Conservation (phyloP, 805 yeast genomes). For the Metschnikowia shivogae region DNA sequence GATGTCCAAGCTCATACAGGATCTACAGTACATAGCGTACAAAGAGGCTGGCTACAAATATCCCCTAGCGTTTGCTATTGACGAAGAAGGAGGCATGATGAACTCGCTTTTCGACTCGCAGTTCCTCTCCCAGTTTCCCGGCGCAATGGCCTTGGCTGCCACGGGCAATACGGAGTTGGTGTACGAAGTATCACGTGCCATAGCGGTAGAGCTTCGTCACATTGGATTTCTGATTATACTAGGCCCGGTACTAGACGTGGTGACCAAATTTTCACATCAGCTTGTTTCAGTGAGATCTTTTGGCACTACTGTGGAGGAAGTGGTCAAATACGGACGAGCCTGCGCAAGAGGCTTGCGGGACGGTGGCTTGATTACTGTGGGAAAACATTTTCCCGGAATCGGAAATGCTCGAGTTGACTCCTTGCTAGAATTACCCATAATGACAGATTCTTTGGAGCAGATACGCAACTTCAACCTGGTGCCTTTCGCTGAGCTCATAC, state of each 20-base stretch:
- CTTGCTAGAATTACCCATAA: conserved; percentile 53
- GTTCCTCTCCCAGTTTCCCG: conserved; percentile 54
- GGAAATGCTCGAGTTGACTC: conserved; percentile 60
- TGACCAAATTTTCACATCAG: conserved; percentile 52
- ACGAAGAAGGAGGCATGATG: conserved; percentile 63
- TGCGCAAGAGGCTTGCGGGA: conserved; percentile 50
- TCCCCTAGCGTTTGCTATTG: conserved; percentile 55
- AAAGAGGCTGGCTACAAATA: conserved; percentile 44
- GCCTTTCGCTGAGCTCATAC: conserved; percentile 48
- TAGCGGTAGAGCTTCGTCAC: conserved; percentile 49
- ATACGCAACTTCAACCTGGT: conserved; percentile 45
- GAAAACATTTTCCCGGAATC: conserved; percentile 66
- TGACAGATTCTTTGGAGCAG: conserved; percentile 52
- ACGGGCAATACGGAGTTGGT: conserved; percentile 47
- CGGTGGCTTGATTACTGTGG: conserved; percentile 53
- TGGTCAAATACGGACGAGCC: conserved; percentile 49
- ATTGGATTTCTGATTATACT: conserved; percentile 53
- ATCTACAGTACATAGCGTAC: conserved; percentile 52
- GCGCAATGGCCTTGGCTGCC: conserved; percentile 62
- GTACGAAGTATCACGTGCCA: conserved; percentile 49
- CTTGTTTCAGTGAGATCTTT: conserved; percentile 57
- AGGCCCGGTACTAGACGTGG: conserved; percentile 63
- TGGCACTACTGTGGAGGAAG: conserved; percentile 59
- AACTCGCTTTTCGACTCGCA: conserved; percentile 53
- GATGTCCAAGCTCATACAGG: conserved; percentile 45